These are phyloP conservation scores for Lathyrus aphaca DNA, from an alignment of 306 rosid species.

Conservation along the genomic window DNA sequence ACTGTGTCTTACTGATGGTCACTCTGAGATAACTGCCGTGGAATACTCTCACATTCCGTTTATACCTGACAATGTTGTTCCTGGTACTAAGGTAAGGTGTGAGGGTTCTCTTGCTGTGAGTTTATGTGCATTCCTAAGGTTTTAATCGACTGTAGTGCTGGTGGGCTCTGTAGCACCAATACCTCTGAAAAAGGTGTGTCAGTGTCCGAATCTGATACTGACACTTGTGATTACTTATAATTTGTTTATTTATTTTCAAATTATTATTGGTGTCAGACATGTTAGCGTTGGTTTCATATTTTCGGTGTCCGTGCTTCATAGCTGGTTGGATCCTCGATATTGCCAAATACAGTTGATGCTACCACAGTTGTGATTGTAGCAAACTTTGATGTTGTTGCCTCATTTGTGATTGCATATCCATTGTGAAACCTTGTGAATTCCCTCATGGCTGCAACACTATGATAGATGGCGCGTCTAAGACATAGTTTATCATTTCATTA, in stretches of 20 bases:
- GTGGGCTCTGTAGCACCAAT: too few species aligned
- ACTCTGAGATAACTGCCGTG: conserved; percentile 71
- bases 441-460: conserved; percentile 14
- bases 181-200: too few species aligned
- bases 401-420: not conserved
- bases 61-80: conserved; percentile 63
- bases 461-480: not conserved
- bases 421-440: not conserved
- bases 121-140: too few species aligned
- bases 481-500: not conserved
- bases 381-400: not conserved
- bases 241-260: too few species aligned
- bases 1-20: conserved; percentile 76
- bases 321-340: not conserved
- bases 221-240: too few species aligned
- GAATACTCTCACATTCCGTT: conserved; percentile 69
- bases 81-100: conserved; percentile 80
- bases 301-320: too few species aligned
- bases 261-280: too few species aligned
- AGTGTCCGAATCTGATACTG: too few species aligned
- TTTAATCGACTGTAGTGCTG: too few species aligned
- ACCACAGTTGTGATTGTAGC: not conserved
- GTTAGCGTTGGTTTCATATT: too few species aligned
- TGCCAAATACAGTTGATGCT: not conserved
- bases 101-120: conserved; percentile 7